Percentiles rank a stretch among this genome's conserved stretches.
Evolutionary conservation across 2,329 filamentous ascomycete genomes (phyloP).

Genomic region (Immersiporthe knoxdaviesiana): DNA sequence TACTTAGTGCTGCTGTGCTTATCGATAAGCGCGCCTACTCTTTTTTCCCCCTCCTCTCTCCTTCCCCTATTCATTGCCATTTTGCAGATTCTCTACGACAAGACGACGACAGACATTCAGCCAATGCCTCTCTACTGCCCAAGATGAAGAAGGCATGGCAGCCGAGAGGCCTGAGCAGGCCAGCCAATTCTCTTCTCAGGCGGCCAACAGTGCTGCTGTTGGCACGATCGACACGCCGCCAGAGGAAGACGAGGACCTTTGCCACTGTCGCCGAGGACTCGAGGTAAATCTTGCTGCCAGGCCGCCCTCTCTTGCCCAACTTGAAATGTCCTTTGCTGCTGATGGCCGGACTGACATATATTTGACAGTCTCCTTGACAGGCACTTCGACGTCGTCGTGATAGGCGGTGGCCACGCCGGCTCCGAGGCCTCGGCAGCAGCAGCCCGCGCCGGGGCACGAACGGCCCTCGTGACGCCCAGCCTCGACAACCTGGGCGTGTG

Average conservation of each 20-base stretch:
- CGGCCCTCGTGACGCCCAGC: constrained; percentile 86
- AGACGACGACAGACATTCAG: too few relatives aligned
- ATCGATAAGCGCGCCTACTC: constrained; percentile 14
- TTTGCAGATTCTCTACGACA: background rate
- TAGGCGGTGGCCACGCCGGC: constrained; percentile 94
- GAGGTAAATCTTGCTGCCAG: constrained; percentile 32
- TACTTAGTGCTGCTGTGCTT: background rate
- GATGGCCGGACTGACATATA: background rate
- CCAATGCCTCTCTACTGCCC: constrained; percentile 11
- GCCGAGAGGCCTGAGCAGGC: constrained; percentile 36
- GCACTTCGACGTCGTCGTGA: constrained; percentile 88
- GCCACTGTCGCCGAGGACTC: constrained; percentile 40
- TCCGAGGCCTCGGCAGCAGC: constrained; percentile 92
- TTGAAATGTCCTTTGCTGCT: too few relatives aligned
- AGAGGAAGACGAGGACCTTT: constrained; percentile 35
- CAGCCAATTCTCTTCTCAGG: constrained; percentile 28
- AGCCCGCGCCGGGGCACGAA: constrained; percentile 84
- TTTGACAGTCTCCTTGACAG: constrained; percentile 44
- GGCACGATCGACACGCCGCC: constrained; percentile 25
- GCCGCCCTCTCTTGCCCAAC: too few relatives aligned
- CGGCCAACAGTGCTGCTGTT: constrained; percentile 17
- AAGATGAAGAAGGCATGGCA: constrained; percentile 40
- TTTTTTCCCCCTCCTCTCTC: background rate
- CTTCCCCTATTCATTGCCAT: background rate
- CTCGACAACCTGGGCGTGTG: constrained; percentile 89